Percentiles rank a stretch among this genome's conserved stretches.
phyloP scores from a whole-genome alignment of 2,329 filamentous ascomycete genomes.

The Macroventuria anomochaeta region DNA sequence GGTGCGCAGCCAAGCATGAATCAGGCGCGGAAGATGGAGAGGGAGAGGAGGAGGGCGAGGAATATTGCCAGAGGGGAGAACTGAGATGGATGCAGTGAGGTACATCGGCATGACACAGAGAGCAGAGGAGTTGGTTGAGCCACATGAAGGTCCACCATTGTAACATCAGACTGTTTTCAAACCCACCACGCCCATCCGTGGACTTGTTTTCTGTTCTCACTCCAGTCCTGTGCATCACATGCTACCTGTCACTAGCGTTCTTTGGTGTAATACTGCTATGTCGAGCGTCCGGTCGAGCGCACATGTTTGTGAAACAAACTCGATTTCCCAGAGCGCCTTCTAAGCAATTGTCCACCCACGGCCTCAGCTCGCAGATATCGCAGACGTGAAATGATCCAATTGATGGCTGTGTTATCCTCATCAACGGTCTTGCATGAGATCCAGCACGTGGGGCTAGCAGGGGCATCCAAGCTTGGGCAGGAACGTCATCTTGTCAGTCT shows the following conservation, averaged over 20 bases:
- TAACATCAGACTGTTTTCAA: background rate
- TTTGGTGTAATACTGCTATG: background rate
- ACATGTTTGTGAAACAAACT: too few relatives aligned
- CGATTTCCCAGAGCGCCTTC: too few relatives aligned
- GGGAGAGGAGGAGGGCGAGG: constrained; percentile 55
- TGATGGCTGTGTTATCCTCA: background rate
- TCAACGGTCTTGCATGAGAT: constrained; percentile 11
- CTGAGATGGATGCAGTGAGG: background rate
- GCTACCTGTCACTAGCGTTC: background rate
- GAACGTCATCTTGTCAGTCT: constrained; percentile 22
- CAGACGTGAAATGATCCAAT: background rate
- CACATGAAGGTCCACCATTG: background rate
- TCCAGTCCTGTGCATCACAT: background rate
- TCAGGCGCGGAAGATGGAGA: constrained; percentile 72
- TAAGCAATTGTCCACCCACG: too few relatives aligned
- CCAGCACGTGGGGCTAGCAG: constrained; percentile 19
- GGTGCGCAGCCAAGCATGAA: constrained; percentile 64
- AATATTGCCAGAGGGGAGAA: constrained; percentile 32
- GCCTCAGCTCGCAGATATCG: too few relatives aligned
- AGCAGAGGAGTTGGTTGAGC: background rate
- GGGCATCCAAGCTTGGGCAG: constrained; percentile 18
- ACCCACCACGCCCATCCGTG: background rate
- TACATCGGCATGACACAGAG: background rate
- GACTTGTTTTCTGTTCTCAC: background rate
- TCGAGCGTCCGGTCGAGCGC: too few relatives aligned